Evolutionary conservation across 257 asterid genomes (phyloP).

Genomic region (Verbena officinalis): DNA sequence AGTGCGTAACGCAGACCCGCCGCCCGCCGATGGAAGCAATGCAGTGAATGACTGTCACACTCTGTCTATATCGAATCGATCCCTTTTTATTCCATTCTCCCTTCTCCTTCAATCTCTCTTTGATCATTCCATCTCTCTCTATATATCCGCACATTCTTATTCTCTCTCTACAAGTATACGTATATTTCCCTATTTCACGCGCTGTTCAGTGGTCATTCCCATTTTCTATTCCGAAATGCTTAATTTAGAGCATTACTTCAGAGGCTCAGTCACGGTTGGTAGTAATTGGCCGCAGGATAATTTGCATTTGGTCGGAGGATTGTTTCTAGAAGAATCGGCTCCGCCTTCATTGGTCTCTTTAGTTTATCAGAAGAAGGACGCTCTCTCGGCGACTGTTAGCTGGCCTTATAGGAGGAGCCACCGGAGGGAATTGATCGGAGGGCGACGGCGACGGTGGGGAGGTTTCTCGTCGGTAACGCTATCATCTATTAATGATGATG

Average conservation of each 20-base stretch:
- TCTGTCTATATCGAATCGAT: slow-evolving; percentile 39
- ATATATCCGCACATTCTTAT: not conserved
- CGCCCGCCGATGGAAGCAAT: slow-evolving; percentile 56
- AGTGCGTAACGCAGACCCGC: slow-evolving; percentile 28
- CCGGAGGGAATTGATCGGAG: slow-evolving; percentile 42
- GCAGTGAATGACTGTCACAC: slow-evolving; percentile 36
- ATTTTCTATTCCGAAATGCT: slow-evolving; percentile 41
- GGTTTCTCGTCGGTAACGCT: slow-evolving; percentile 65
- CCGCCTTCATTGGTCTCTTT: slow-evolving; percentile 64
- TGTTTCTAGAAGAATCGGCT: slow-evolving; percentile 67
- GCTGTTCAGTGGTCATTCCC: not conserved
- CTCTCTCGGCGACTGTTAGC: slow-evolving; percentile 35
- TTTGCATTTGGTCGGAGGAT: slow-evolving; percentile 53
- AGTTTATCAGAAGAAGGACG: slow-evolving; percentile 35
- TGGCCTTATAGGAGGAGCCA: slow-evolving; percentile 40
- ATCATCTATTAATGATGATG: slow-evolving; percentile 58
- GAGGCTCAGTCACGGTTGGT: slow-evolving; percentile 34
- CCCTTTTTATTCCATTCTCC: slow-evolving; percentile 33
- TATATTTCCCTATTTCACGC: slow-evolving; percentile 15
- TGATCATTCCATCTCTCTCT: not conserved
- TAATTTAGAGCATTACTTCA: slow-evolving; percentile 43
- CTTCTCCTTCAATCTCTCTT: slow-evolving; percentile 30
- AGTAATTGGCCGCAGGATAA: slow-evolving; percentile 33
- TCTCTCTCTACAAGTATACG: slow-evolving; percentile 13
- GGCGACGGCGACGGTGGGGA: slow-evolving; percentile 41